Percentiles rank a stretch among this genome's conserved stretches.
phyloP scores from a whole-genome alignment of 768 basidiomycete species.

The Tricholoma sp. region DNA sequence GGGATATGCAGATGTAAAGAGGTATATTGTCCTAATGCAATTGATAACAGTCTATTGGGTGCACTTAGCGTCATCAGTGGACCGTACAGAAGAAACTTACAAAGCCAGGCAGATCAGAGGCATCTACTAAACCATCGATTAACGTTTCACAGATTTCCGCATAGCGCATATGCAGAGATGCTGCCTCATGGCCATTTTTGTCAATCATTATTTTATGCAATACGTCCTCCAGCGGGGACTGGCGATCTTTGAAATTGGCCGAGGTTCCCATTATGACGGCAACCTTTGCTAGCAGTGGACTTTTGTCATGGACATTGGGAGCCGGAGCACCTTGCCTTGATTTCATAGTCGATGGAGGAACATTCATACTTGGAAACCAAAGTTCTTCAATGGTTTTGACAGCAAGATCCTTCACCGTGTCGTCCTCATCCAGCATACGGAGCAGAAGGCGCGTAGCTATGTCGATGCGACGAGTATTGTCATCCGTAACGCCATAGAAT shows the following conservation, averaged over 20 bases:
- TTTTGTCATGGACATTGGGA: constrained; percentile 42
- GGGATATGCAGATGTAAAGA: constrained; percentile 80
- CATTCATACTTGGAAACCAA: constrained; percentile 58
- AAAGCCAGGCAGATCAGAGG: constrained; percentile 71
- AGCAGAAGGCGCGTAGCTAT: constrained; percentile 78
- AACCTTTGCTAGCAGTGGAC: constrained; percentile 56
- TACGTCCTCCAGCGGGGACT: constrained; percentile 79
- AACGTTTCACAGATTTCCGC: constrained; percentile 77
- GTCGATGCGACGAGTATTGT: constrained; percentile 60
- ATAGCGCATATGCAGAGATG: constrained; percentile 60
- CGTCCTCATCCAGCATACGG: constrained; percentile 90
- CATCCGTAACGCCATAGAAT: constrained; percentile 65
- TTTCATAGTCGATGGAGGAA: constrained; percentile 34
- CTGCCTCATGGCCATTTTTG: constrained; percentile 54
- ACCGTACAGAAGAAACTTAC: constrained; percentile 35
- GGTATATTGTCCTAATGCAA: constrained; percentile 79
- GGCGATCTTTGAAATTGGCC: constrained; percentile 75
- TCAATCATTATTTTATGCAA: constrained; percentile 77
- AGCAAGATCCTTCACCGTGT: constrained; percentile 90
- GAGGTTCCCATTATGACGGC: constrained; percentile 83
- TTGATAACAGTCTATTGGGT: constrained; percentile 65
- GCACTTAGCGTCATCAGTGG: constrained; percentile 1
- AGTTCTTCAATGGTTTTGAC: constrained; percentile 87
- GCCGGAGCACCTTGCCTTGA: constrained; percentile 24
- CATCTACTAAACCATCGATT: constrained; percentile 88